A percentile compares a stretch with the other conserved stretches of the same genome.
Evolutionary conservation across 345 rosid genomes (phyloP).

Genomic region (Anacardium occidentale): DNA sequence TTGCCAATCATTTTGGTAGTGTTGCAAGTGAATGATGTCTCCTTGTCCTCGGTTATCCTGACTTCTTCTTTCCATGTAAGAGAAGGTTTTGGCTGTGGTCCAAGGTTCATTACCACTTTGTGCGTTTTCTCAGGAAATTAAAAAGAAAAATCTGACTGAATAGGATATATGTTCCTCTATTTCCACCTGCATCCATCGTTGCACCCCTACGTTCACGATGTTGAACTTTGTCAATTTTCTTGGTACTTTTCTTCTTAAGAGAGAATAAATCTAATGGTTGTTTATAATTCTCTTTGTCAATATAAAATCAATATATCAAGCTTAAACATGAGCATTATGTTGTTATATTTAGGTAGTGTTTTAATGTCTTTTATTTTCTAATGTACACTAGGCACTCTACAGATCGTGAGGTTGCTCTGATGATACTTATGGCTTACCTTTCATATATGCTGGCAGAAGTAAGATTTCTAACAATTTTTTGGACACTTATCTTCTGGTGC

Average conservation of each 20-base stretch:
- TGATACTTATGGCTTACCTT: conserved; percentile 93
- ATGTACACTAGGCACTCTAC: conserved; percentile 70
- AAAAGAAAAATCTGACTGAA: too few relatives aligned
- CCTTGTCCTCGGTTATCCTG: not conserved
- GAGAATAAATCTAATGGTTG: not conserved
- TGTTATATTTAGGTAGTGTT: not conserved
- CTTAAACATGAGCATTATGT: not conserved
- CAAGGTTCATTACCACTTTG: not conserved
- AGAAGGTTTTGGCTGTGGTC: not conserved
- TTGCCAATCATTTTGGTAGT: not conserved
- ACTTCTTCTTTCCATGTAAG: not conserved
- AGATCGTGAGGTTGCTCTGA: conserved; percentile 92
- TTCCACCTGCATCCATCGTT: not conserved
- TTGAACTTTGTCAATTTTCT: not conserved
- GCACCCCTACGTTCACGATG: not conserved
- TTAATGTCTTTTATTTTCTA: conserved; percentile 16
- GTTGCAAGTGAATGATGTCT: not conserved
- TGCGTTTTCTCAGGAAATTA: not conserved
- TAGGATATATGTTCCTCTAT: not conserved
- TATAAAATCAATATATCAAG: not conserved
- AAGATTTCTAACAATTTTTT: conserved; percentile 28
- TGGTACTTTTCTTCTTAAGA: not conserved
- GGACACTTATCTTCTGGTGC: conserved; percentile 10
- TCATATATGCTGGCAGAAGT: conserved; percentile 94
- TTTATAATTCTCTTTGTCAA: not conserved